Conservation (phyloP, 2,329 filamentous ascomycete genomes). For the Biscogniauxia mediterranea region DNA sequence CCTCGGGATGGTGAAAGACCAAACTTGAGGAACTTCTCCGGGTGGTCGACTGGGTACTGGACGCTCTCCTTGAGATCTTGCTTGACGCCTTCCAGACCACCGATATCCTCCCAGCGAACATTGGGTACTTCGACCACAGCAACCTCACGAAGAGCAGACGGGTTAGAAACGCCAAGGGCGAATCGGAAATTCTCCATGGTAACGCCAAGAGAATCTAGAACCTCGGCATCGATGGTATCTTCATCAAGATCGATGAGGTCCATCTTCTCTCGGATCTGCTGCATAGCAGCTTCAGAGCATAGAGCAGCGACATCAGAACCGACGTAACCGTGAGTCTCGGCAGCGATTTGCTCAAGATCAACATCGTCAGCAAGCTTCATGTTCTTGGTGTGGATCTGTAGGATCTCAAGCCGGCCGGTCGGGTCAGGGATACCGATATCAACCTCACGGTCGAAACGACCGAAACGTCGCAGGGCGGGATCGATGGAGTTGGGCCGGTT, state of each 20-base stretch:
- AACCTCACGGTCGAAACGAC: constrained; percentile 97
- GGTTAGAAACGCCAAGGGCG: constrained; percentile 96
- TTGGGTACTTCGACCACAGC: constrained; percentile 99
- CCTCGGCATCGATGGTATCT: constrained; percentile 98
- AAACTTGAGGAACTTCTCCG: constrained; percentile 99
- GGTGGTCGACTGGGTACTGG: constrained; percentile 98
- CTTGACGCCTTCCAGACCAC: constrained; percentile 97
- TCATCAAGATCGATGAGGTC: constrained; percentile 98
- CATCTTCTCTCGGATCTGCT: constrained; percentile 99
- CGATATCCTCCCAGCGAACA: constrained; percentile 99
- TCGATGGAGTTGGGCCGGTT: constrained; percentile 99
- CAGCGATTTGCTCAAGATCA: constrained; percentile 92
- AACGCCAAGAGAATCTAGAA: constrained; percentile 94
- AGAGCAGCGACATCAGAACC: constrained; percentile 98
- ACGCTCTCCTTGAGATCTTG: constrained; percentile 98
- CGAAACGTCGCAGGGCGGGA: constrained; percentile 93
- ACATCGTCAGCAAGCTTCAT: constrained; percentile 99
- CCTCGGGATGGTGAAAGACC: constrained; percentile 95
- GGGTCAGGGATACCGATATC: constrained; percentile 98
- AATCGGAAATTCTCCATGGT: constrained; percentile 99
- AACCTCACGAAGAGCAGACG: constrained; percentile 96
- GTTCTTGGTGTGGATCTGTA: constrained; percentile 99
- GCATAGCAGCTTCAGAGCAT: constrained; percentile 98
- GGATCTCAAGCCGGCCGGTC: constrained; percentile 96
- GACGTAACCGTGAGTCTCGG: constrained; percentile 98